phyloP scores from a whole-genome alignment of 179 eudicot species.

The Beta macrorhiza region DNA sequence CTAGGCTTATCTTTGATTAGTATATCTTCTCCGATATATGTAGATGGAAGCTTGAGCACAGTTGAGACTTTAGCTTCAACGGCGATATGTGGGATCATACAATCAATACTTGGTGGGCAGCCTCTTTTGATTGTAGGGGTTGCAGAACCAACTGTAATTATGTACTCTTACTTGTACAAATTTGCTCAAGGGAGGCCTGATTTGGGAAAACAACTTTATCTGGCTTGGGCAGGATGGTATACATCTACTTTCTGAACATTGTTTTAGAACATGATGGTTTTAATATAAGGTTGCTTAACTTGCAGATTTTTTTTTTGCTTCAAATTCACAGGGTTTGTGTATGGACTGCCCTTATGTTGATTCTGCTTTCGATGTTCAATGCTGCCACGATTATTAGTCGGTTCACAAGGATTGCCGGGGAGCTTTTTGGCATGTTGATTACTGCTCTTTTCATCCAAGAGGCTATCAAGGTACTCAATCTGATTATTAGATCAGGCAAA shows the following conservation, averaged over 20 bases:
- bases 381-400: conserved; percentile 52
- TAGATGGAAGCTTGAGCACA: conserved; percentile 77
- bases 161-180: conserved; percentile 66
- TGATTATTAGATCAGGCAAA: conserved; percentile 1
- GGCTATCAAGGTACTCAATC: conserved; percentile 48
- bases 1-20: neutral
- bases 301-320: neutral
- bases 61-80: conserved; percentile 82
- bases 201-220: conserved; percentile 49
- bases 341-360: conserved; percentile 57
- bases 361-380: conserved; percentile 51
- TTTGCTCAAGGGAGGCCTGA: conserved; percentile 52
- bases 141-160: conserved; percentile 78
- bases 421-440: conserved; percentile 28
- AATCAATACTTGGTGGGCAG: conserved; percentile 74
- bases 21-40: neutral
- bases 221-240: conserved; percentile 74
- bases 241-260: neutral
- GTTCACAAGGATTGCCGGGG: conserved; percentile 41
- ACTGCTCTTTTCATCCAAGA: conserved; percentile 64
- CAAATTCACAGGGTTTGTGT: conserved; percentile 56
- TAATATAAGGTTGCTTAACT: neutral
- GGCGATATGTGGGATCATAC: conserved; percentile 74
- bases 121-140: conserved; percentile 71
- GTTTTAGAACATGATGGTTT: neutral